phyloP scores from a whole-genome alignment of 2,329 filamentous ascomycete genomes.

The Fusarium nygamai region DNA sequence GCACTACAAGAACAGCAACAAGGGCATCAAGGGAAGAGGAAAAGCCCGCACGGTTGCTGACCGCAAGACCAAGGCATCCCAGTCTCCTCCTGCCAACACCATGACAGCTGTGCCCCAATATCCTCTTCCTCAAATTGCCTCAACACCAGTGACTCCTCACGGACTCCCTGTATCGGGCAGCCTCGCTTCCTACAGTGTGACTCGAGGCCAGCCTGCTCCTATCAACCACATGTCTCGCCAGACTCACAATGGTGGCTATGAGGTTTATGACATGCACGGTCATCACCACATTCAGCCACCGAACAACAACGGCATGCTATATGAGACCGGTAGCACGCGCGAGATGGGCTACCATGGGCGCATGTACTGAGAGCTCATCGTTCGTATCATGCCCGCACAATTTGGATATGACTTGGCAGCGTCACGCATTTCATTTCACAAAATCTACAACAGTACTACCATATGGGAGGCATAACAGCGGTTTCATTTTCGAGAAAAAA shows the following conservation, averaged over 20 bases:
- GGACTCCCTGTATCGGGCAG: slow-evolving; percentile 43
- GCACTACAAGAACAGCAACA: slow-evolving; percentile 98
- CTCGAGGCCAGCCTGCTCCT: slow-evolving; percentile 39
- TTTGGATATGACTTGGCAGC: slow-evolving; percentile 12
- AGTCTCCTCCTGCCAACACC: slow-evolving; percentile 36
- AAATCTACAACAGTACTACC: slow-evolving; percentile 32
- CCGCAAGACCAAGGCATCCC: slow-evolving; percentile 44
- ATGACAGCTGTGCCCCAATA: slow-evolving; percentile 34
- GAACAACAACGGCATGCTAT: slow-evolving; percentile 48
- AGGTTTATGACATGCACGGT: slow-evolving; percentile 59
- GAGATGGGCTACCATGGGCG: slow-evolving; percentile 56
- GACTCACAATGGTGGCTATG: slow-evolving; percentile 50
- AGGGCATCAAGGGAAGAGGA: slow-evolving; percentile 95
- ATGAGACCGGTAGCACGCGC: slow-evolving; percentile 56
- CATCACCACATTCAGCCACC: slow-evolving; percentile 37
- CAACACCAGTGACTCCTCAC: slow-evolving; percentile 37
- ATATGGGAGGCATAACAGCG: slow-evolving; percentile 35
- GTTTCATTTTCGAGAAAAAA: slow-evolving; percentile 26
- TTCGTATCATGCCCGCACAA: not conserved
- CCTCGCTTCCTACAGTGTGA: slow-evolving; percentile 48
- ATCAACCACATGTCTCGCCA: slow-evolving; percentile 46
- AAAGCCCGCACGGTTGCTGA: slow-evolving; percentile 76
- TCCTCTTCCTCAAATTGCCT: slow-evolving; percentile 43
- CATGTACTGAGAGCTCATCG: slow-evolving; percentile 50
- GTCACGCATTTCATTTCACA: slow-evolving; percentile 12